Percentiles rank a stretch among this genome's conserved stretches.
Evolutionary conservation across 306 rosid species (phyloP).

Genomic region (Inga laurina): DNA sequence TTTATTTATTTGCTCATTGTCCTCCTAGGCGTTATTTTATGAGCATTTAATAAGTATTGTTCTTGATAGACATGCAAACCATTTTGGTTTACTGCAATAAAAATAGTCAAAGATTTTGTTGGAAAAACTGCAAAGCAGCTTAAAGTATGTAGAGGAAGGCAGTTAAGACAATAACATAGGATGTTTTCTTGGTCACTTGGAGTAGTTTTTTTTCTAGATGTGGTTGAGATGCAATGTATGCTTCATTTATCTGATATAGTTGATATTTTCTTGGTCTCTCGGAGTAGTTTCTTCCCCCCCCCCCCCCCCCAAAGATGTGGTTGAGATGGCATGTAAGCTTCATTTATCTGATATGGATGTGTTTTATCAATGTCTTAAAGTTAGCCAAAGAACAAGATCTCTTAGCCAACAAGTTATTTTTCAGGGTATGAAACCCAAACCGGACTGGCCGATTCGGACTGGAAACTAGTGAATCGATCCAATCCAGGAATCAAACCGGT

Average conservation of each 20-base stretch:
- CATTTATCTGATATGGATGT: background rate
- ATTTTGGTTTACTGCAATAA: background rate
- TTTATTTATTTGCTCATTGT: background rate
- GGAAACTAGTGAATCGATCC: too few species aligned
- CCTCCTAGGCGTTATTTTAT: background rate
- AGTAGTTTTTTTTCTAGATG: background rate
- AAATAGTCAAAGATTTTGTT: slow-evolving; percentile 18
- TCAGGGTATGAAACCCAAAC: too few species aligned
- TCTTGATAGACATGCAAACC: background rate
- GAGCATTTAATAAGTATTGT: background rate
- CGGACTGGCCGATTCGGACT: too few species aligned
- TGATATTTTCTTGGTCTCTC: too few species aligned
- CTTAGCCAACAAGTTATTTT: background rate
- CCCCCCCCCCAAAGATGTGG: background rate
- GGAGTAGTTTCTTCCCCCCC: too few species aligned
- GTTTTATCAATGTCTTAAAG: background rate
- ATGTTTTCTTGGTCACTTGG: background rate
- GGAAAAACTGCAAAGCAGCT: background rate
- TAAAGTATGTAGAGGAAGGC: slow-evolving; percentile 3
- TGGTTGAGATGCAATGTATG: background rate
- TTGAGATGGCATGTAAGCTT: background rate
- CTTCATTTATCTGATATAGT: background rate
- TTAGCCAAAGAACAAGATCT: background rate
- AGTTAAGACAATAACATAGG: background rate
- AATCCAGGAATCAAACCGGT: too few species aligned